Base-by-base conservation (phyloP, 495 filamentous ascomycete species). In the Lineolata rhizophorae region DNA sequence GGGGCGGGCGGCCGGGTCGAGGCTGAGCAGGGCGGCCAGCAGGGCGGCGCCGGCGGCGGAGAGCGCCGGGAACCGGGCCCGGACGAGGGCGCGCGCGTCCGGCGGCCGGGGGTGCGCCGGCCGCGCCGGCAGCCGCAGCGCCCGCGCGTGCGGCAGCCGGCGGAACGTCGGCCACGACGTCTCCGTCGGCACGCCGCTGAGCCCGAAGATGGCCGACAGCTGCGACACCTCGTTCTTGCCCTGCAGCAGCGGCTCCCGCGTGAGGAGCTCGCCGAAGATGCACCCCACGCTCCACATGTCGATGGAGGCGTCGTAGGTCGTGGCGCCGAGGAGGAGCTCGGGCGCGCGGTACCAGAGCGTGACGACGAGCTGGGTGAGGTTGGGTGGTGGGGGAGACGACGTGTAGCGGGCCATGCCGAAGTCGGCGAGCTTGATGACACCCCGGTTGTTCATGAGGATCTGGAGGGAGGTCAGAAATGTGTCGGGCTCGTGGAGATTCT, bases 271-370 rank as follows among this genome's bases (percentile, higher is more conserved):
- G 34, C 75, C 87, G 50, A 97, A 93, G 46, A 97, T 87, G 56
- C 87, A 97, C 9, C 87, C 87, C 5, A 94, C 57, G 52, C 76
- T 84, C 87, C 87, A 97, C 63, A 93, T 72, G 54, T 97, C 87
- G 36, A 97, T 62, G 39, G 76, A 70, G 0, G 57, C 47, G 29
- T 66, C 73, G 58, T 97, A 97, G 14, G 61, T 64, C 22, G 67
- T 63, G 1, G 79, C 64, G 17, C 87, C 87, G 8, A 97, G 64
- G 3, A 97, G 66, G 12, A 97, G 62, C 49, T 95, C 87, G 0
- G 87, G 87, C 0, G 81, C 64, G 18, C 87, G 76, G 52, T 97
- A 97, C 87, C 87, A 97, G 5, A 97, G 70, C 3, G 87, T 97
- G 13, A 95, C 87, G 37, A 97, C 85, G 13, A 95, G 70, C 50